A percentile compares a stretch with the other conserved stretches of the same genome.
Evolutionary conservation across 2,329 filamentous ascomycete genomes (phyloP).

Genomic region (Fusarium oxysporum): DNA sequence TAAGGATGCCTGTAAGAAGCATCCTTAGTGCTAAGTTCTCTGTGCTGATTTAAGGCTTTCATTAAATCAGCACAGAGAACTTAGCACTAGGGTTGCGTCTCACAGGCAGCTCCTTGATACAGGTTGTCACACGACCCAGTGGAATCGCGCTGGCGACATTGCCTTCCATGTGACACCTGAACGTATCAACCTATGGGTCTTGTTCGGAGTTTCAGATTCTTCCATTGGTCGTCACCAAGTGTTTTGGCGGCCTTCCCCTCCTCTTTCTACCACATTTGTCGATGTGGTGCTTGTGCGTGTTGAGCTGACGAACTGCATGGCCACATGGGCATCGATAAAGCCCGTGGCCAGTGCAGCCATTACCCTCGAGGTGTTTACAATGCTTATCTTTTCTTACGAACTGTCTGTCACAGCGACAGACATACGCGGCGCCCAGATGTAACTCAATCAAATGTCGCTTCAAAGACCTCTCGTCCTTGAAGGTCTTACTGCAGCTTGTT

Average conservation of each 20-base stretch:
- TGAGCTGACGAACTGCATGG: rapidly evolving
- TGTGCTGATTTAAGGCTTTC: too few species aligned
- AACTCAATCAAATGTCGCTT: background rate
- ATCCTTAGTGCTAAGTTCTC: too few species aligned
- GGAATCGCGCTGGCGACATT: background rate
- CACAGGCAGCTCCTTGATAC: too few species aligned
- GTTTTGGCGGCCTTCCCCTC: background rate
- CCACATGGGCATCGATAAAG: background rate
- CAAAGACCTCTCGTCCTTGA: background rate
- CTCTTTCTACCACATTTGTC: background rate
- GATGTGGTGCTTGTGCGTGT: background rate
- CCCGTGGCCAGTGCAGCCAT: rapidly evolving
- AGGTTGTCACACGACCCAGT: too few species aligned
- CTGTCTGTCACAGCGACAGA: background rate
- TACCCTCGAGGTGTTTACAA: background rate
- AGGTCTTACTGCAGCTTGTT: background rate
- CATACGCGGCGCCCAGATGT: background rate
- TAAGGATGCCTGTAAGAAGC: too few species aligned
- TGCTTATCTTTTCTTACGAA: background rate
- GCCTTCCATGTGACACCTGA: too few species aligned
- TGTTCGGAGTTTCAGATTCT: too few species aligned
- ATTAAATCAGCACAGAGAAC: too few species aligned
- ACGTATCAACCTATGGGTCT: too few species aligned
- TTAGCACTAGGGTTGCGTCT: too few species aligned
- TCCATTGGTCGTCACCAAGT: rapidly evolving